Conservation (phyloP, 495 filamentous ascomycete species). For the Pyrenula aspistea region DNA sequence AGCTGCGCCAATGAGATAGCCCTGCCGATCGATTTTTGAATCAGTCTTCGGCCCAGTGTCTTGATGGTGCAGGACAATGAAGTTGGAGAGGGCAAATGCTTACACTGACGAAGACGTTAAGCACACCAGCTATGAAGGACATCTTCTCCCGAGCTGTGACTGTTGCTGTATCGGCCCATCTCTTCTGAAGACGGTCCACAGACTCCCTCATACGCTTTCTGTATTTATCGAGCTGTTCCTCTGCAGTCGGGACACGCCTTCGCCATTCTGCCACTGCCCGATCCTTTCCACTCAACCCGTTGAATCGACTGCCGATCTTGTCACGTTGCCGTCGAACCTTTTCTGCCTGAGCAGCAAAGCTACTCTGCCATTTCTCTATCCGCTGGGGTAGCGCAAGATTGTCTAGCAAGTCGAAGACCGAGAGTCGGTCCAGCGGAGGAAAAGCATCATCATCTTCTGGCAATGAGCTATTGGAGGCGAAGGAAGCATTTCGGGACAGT, state of each 20-base stretch:
- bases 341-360: slow-evolving; percentile 67
- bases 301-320: slow-evolving; percentile 42
- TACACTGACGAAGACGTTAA: slow-evolving; percentile 84
- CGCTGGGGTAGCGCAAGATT: slow-evolving; percentile 83
- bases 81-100: no score
- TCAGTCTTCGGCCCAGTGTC: no score
- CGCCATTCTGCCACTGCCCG: slow-evolving; percentile 82
- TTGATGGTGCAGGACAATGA: no score
- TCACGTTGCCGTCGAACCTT: slow-evolving; percentile 74
- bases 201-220: slow-evolving; percentile 70
- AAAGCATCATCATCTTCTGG: slow-evolving; percentile 84
- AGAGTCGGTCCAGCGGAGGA: slow-evolving; percentile 82
- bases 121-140: slow-evolving; percentile 88
- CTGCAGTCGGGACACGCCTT: slow-evolving; percentile 66
- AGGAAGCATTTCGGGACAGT: slow-evolving; percentile 61
- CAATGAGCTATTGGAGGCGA: slow-evolving; percentile 64
- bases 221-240: slow-evolving; percentile 89
- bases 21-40: slow-evolving; percentile 15
- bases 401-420: slow-evolving; percentile 85
- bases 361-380: slow-evolving; percentile 75
- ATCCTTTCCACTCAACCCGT: slow-evolving; percentile 45
- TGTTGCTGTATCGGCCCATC: slow-evolving; percentile 78
- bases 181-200: slow-evolving; percentile 74
- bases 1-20: slow-evolving; percentile 78
- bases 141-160: slow-evolving; percentile 89